These are phyloP conservation scores for Polyplosphaeria fusca DNA, from an alignment of 495 filamentous ascomycete genomes.

Conservation along the genomic window DNA sequence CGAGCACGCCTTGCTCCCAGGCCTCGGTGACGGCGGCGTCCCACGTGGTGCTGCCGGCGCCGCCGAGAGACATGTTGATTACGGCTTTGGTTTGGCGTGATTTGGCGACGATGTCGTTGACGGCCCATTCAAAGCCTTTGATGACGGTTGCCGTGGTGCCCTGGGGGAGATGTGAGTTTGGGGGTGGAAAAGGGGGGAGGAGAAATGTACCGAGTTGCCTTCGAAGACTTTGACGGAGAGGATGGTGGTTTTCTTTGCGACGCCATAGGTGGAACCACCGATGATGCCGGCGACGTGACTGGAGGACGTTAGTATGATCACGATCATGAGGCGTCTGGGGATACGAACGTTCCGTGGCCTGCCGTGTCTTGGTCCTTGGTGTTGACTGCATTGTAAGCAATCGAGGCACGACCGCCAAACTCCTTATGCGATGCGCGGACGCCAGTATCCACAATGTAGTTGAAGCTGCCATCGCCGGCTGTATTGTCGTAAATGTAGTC, in stretches of 20 bases:
- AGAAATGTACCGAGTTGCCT: constrained; percentile 38
- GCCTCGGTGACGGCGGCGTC: constrained; percentile 91
- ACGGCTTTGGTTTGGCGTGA: constrained; percentile 95
- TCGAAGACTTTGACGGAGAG: constrained; percentile 87
- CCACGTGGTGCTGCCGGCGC: constrained; percentile 82
- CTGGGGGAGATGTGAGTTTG: constrained; percentile 59
- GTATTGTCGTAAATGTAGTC: constrained; percentile 92
- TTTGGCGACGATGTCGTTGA: constrained; percentile 70
- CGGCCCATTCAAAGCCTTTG: constrained; percentile 93
- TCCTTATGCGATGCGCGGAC: constrained; percentile 89
- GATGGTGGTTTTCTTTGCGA: constrained; percentile 94
- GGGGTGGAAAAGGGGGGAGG: constrained; percentile 64
- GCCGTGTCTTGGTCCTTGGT: constrained; percentile 78
- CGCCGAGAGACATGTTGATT: constrained; percentile 97
- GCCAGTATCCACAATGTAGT: constrained; percentile 96
- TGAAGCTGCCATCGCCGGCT: constrained; percentile 93
- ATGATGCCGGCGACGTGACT: constrained; percentile 94
- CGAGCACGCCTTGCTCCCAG: constrained; percentile 82
- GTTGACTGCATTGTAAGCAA: constrained; percentile 65
- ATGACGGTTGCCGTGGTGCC: constrained; percentile 97
- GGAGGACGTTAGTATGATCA: constrained; percentile 23
- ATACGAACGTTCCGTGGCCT: constrained; percentile 74
- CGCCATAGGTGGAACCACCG: constrained; percentile 94
- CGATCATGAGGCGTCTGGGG: neutral
- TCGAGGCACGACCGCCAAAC: constrained; percentile 87